Evolutionary conservation across 2,329 filamentous ascomycete species (phyloP).

Genomic region (Diaporthe capsici): DNA sequence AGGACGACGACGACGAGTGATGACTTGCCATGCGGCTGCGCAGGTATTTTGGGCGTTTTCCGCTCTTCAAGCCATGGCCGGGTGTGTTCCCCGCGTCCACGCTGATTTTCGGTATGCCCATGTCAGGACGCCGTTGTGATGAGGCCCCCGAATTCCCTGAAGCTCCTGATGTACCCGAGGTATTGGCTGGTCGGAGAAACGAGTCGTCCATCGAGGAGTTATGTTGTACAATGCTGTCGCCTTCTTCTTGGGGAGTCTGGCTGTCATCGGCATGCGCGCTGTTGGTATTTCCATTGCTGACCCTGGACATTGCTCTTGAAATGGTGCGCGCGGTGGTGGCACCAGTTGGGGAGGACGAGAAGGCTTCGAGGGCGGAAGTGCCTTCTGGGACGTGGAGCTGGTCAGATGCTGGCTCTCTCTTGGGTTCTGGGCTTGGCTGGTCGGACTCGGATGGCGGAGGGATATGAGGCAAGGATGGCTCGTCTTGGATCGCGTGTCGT

Average conservation of each 20-base stretch:
- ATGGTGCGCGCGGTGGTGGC: slow-evolving; percentile 68
- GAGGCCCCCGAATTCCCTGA: slow-evolving; percentile 47
- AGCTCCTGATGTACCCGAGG: slow-evolving; percentile 49
- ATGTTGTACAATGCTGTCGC: slow-evolving; percentile 44
- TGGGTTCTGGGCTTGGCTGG: slow-evolving; percentile 22
- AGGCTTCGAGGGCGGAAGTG: slow-evolving; percentile 66
- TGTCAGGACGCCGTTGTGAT: slow-evolving; percentile 52
- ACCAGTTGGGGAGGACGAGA: slow-evolving; percentile 70
- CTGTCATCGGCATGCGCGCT: slow-evolving; percentile 43
- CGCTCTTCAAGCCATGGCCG: slow-evolving; percentile 61
- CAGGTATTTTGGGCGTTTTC: slow-evolving; percentile 69
- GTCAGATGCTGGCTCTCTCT: slow-evolving; percentile 38
- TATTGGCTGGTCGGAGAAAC: slow-evolving; percentile 46
- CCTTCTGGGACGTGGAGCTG: slow-evolving; percentile 37
- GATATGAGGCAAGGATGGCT: slow-evolving; percentile 31
- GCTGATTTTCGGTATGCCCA: slow-evolving; percentile 49
- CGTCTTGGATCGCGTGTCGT: slow-evolving; percentile 28
- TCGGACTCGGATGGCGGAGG: slow-evolving; percentile 4
- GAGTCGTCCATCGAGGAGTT: slow-evolving; percentile 46
- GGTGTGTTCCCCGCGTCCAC: slow-evolving; percentile 63
- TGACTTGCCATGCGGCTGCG: slow-evolving; percentile 71
- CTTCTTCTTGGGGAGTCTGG: slow-evolving; percentile 43
- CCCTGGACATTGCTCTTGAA: slow-evolving; percentile 65
- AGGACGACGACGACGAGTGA: slow-evolving; percentile 73
- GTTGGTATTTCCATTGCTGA: slow-evolving; percentile 47